These are phyloP conservation scores for Neurospora sublineolata DNA, from an alignment of 495 filamentous ascomycete species.

Conservation along the genomic window DNA sequence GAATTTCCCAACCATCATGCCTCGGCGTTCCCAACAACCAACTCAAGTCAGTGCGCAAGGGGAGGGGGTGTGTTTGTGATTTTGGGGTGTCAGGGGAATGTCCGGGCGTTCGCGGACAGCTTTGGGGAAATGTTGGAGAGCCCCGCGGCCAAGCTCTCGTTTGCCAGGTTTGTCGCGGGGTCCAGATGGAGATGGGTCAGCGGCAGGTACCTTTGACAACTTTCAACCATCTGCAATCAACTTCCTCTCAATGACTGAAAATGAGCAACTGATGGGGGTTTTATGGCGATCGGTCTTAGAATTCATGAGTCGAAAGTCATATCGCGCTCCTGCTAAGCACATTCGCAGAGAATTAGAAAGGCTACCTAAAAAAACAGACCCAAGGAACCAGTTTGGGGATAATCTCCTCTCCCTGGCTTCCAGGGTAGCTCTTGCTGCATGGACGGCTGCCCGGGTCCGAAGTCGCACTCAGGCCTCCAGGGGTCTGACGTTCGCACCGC, in stretches of 20 bases:
- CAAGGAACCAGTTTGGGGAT: background rate
- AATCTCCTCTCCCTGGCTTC: background rate
- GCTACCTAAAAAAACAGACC: background rate
- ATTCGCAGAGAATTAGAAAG: background rate
- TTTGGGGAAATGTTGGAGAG: slow-evolving; percentile 12
- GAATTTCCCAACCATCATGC: background rate
- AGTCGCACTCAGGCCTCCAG: background rate
- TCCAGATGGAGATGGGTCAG: background rate
- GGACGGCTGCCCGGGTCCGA: background rate
- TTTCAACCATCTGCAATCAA: background rate
- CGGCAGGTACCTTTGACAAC: background rate
- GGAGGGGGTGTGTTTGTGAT: background rate
- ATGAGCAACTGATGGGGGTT: background rate
- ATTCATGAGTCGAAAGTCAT: background rate
- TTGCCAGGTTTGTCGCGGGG: background rate
- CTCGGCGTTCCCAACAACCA: background rate
- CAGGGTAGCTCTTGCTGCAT: background rate
- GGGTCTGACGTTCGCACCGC: background rate
- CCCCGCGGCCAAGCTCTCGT: background rate
- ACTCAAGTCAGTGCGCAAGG: background rate
- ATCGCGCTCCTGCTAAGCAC: background rate
- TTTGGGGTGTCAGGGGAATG: background rate
- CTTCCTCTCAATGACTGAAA: background rate
- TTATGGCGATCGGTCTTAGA: background rate
- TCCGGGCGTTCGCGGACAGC: slow-evolving; percentile 3